Base-by-base conservation (phyloP, 2,329 filamentous ascomycete genomes). In the Pseudogymnoascus sp. region DNA sequence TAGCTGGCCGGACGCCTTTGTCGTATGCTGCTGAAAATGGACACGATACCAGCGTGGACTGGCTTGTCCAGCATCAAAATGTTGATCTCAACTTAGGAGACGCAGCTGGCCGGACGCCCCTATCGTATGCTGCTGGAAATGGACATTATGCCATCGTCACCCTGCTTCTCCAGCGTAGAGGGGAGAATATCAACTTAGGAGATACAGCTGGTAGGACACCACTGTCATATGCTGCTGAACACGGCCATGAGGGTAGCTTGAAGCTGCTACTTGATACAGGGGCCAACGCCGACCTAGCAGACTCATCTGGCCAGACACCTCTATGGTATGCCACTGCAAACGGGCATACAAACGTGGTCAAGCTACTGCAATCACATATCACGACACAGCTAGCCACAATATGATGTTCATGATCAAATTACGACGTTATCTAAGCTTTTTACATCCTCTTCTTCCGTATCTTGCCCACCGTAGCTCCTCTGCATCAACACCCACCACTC, bases 1-100 rank as follows among this genome's bases (percentile, higher is more conserved):
- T 1, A 4, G 4, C 3, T n/a, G 41, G 41, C 22, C 22, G 91
- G 22, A 54, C 58, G 20, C 20, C 58, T 4, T 14, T 58, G 18
- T 58, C 25, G 7, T 38, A 39, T 39, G 38, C 38, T 18, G 16
- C 38, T 11, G 38, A 9, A 3, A 39, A 39, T 3, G 16, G 37
- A 9, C 8, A 39, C 2, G 9, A 12, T 22, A 22, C 4, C 20
- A 22, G 20, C 20, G 20, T 22, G 20, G 20, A 22, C 20, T 4
- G 20, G 20, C 20, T 22, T 22, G n/a, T 2, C 1, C 6, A 16
- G 9, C 34, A 14, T 59, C 6, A 4, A 7, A 12, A 8, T 7
- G 20, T 12, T 2, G 4, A 25, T 8, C 9, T 7, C 6, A 9
- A 43, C 18, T 22, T 2, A 4, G n/a, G 14, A n/a, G 39, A 43